Evolutionary conservation across 2,329 filamentous ascomycete species (phyloP), one percentile per base, ranked within the genome.

Genomic region (Hypomyces rosellus): DNA sequence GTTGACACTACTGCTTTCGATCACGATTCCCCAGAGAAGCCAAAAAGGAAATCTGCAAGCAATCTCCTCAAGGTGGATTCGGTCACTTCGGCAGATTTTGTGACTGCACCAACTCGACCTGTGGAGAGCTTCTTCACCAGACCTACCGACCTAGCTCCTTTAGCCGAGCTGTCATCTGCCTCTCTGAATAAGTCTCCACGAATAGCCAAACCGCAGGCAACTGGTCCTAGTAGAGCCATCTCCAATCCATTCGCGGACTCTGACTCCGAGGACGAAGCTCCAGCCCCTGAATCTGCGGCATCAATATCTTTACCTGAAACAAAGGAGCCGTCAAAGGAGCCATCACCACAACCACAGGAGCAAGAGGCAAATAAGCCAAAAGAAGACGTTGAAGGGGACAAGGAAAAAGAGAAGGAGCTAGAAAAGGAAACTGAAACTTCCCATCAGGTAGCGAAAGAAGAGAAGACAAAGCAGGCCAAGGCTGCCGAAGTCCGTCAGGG

Each of bases 1-100:
- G 61, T 74, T n/a, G 72, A 74, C 43, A 63, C 58, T 22, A 67
- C 67, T 3, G 71, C 66, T 15, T 75, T 75, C 54, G 58, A 69
- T 33, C 61, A 62, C 16, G 65, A 68, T 30, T 58, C 54, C 4
- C 55, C 61, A 3, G 55, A 60, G 12, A 60, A 58, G 15, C 39
- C 44, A 2, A 33, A 43, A 22, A 58, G 54, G 25, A 55, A 49
- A 34, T 48, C 45, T 16, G 39, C 25, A n/a, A 34, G 36, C 20
- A 33, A 43, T 15, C 34, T 48, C 5, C 18, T 54, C 2, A 52
- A 56, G 20, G 48, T 57, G 5, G 61, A 67, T 20, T 59, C 61
- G 2, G 53, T 55, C 22, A 61, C 62, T 11, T 65, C 67, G 2
- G 63, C 67, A n/a, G 68, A 69, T 20, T 75, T 72, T 43, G 63